These are phyloP conservation scores for Phytophthora litchii DNA, from an alignment of 352 stramenopile genomes.

Conservation along the genomic window DNA sequence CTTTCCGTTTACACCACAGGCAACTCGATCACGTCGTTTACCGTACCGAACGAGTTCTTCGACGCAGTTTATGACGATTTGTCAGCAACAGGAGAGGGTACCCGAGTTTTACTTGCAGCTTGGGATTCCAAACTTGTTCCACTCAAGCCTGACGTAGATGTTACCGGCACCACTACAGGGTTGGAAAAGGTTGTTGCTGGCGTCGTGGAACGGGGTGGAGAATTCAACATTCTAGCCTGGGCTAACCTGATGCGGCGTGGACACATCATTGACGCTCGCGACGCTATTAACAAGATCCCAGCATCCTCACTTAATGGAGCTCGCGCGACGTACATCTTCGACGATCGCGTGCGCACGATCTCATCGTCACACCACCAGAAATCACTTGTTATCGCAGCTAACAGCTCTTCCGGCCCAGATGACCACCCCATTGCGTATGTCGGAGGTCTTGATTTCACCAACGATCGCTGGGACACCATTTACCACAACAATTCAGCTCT, in stretches of 20 bases:
- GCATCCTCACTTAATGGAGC: not conserved
- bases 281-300: not conserved
- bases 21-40: slow-evolving; percentile 45
- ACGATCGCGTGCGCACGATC: slow-evolving; percentile 42
- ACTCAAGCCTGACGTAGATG: slow-evolving; percentile 31
- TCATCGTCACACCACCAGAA: slow-evolving; percentile 50
- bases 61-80: slow-evolving; percentile 43
- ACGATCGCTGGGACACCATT: slow-evolving; percentile 58
- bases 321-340: slow-evolving; percentile 38
- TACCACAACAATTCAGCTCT: slow-evolving; percentile 44
- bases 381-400: slow-evolving; percentile 30
- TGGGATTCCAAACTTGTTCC: slow-evolving; percentile 51
- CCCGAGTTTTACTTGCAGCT: slow-evolving; percentile 39
- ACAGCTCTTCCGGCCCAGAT: not conserved
- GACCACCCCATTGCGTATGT: slow-evolving; percentile 42
- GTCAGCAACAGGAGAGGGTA: slow-evolving; percentile 2
- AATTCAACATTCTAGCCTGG: slow-evolving; percentile 48
- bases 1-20: slow-evolving; percentile 24
- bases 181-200: slow-evolving; percentile 26
- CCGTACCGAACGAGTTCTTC: slow-evolving; percentile 43
- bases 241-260: slow-evolving; percentile 31
- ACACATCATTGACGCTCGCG: slow-evolving; percentile 1
- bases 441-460: slow-evolving; percentile 49
- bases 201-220: slow-evolving; percentile 26
- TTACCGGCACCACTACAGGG: slow-evolving; percentile 15